Percentiles rank a stretch among this genome's conserved stretches.
These are phyloP conservation scores for Paraleonurus japonicus DNA, from an alignment of 257 asterid genomes.

Conservation along the genomic window DNA sequence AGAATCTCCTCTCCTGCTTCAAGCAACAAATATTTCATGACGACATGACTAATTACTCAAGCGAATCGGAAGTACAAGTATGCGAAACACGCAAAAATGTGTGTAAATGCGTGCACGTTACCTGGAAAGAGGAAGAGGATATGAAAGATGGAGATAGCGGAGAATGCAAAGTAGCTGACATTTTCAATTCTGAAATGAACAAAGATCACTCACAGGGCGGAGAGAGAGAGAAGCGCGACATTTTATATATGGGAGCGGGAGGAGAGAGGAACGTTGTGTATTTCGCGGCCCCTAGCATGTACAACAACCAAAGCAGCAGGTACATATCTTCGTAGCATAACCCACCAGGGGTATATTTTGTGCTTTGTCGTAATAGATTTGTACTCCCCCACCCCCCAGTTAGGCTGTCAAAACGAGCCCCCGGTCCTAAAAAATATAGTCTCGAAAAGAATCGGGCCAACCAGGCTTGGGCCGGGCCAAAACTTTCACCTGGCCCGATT, in stretches of 20 bases:
- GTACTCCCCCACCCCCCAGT: too few relatives aligned
- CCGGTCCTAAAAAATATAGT: too few relatives aligned
- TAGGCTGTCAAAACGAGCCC: too few relatives aligned
- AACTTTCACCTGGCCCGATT: too few relatives aligned
- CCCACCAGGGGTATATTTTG: too few relatives aligned
- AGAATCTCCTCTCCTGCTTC: conserved; percentile 45
- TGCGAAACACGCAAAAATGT: background rate
- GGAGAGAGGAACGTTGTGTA: background rate
- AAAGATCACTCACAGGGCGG: background rate
- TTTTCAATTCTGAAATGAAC: conserved; percentile 26
- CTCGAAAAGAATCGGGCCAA: too few relatives aligned
- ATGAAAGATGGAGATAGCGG: conserved; percentile 52
- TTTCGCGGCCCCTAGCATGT: background rate
- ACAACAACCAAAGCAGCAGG: background rate
- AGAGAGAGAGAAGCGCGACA: background rate
- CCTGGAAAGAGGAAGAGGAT: conserved; percentile 47
- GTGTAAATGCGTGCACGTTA: conserved; percentile 1
- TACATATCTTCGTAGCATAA: too few relatives aligned
- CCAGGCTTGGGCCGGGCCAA: too few relatives aligned
- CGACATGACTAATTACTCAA: background rate
- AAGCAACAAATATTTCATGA: background rate
- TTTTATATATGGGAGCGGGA: background rate
- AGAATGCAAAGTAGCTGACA: conserved; percentile 68
- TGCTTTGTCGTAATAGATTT: too few relatives aligned
- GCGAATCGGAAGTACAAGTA: background rate